Conservation (phyloP, 306 rosid species). For the Hippophae gyantsensis region DNA sequence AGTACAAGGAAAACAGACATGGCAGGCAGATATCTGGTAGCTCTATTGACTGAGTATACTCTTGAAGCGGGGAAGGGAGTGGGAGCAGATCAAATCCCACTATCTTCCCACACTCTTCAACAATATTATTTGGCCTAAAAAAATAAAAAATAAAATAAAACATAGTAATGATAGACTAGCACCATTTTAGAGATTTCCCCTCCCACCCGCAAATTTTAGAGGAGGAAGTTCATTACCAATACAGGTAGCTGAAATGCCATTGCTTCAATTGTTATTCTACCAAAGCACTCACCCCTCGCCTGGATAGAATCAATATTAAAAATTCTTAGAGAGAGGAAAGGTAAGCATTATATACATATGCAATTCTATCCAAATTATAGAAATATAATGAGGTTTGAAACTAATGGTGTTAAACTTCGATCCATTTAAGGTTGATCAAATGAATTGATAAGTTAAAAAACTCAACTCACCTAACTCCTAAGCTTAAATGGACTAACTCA, state of each 20-base stretch:
- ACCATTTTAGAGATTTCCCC: not conserved
- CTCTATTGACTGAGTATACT: no score
- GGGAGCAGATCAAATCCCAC: no score
- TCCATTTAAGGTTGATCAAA: no score
- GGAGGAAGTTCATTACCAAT: constrained; percentile 35
- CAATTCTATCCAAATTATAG: not conserved
- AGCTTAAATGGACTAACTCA: no score
- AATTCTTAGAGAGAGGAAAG: not conserved
- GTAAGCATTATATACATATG: not conserved
- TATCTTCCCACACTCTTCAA: no score
- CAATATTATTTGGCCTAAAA: no score
- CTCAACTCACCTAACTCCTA: no score
- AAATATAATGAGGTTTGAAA: not conserved
- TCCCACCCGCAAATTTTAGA: not conserved
- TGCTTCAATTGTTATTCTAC: constrained; percentile 82
- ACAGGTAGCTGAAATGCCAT: constrained; percentile 86
- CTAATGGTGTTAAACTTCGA: no score
- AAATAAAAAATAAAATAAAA: not conserved
- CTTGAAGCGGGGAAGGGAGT: no score
- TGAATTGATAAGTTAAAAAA: no score
- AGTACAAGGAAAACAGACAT: not conserved
- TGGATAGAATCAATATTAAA: constrained; percentile 9
- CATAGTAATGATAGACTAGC: not conserved
- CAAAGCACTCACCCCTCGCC: constrained; percentile 83
- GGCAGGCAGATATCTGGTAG: no score